These are phyloP conservation scores for Aspergillus sp. DNA, from an alignment of 2,329 filamentous ascomycete genomes.

Conservation along the genomic window DNA sequence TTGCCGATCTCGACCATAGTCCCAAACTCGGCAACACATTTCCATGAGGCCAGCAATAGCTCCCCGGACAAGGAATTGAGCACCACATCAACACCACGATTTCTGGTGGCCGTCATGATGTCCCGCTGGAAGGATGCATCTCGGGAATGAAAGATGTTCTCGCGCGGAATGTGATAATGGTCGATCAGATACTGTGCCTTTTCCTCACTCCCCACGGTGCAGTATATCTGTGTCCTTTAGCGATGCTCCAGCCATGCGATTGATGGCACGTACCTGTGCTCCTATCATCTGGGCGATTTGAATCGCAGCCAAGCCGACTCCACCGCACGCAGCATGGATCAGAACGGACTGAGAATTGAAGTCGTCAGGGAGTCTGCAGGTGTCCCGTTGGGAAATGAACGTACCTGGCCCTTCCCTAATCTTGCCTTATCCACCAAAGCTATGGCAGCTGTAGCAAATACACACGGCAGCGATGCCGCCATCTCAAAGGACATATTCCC, in stretches of 20 bases:
- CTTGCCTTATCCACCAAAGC: not conserved
- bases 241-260: not conserved
- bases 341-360: conserved; percentile 17
- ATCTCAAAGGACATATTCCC: not conserved
- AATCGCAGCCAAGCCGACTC: conserved; percentile 27
- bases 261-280: not conserved
- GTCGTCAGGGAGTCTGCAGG: conserved; percentile 6
- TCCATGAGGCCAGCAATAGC: conserved; percentile 29
- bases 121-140: conserved; percentile 18
- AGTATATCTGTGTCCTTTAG: conserved; percentile 6
- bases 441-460: conserved; percentile 17
- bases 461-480: not conserved
- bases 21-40: conserved; percentile 27
- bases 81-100: conserved; percentile 29
- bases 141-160: conserved; percentile 30
- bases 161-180: conserved; percentile 17
- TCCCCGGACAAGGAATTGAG: conserved; percentile 34
- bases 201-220: conserved; percentile 27
- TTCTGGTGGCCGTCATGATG: conserved; percentile 23
- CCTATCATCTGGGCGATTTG: conserved; percentile 13
- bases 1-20: conserved; percentile 27
- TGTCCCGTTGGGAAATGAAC: too few relatives aligned
- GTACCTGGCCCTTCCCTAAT: conserved; percentile 24
- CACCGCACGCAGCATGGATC: conserved; percentile 25
- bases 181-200: conserved; percentile 24